phyloP scores from a whole-genome alignment of 1,284 basidiomycete genomes.

The Bjerkandera adusta region DNA sequence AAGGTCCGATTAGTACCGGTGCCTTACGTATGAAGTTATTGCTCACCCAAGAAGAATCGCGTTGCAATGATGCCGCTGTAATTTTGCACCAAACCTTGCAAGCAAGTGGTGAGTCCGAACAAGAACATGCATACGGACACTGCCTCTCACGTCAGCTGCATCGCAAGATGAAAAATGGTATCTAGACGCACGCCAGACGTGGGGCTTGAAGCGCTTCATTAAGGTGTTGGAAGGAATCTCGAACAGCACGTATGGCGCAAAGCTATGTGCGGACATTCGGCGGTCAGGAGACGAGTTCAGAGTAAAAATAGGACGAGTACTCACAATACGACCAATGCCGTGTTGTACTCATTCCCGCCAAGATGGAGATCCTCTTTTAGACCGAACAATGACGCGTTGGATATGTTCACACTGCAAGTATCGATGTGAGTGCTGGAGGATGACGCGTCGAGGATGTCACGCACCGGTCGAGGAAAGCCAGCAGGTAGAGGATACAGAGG shows the following conservation, averaged over 20 bases:
- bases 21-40: conserved; percentile 2
- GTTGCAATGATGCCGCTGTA: conserved; percentile 35
- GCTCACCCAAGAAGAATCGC: conserved; percentile 37
- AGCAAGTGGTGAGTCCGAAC: conserved; percentile 33
- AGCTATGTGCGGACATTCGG: conserved; percentile 18
- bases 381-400: conserved; percentile 30
- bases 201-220: conserved; percentile 31
- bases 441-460: conserved; percentile 3
- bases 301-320: conserved; percentile 7
- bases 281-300: background rate
- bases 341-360: conserved; percentile 28
- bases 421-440: background rate
- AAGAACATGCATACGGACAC: conserved; percentile 32
- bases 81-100: conserved; percentile 34
- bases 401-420: conserved; percentile 28
- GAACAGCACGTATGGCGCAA: conserved; percentile 31
- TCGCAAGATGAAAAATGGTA: background rate
- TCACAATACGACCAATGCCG: conserved; percentile 32
- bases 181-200: conserved; percentile 30
- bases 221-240: conserved; percentile 33
- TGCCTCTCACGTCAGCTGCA: conserved; percentile 6
- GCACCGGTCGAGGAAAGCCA: conserved; percentile 33
- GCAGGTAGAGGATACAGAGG: conserved; percentile 28
- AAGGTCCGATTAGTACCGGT: background rate
- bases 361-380: conserved; percentile 29